Evolutionary conservation across 2,329 filamentous ascomycete genomes (phyloP).

Genomic region (Sordariomycetes sp.): DNA sequence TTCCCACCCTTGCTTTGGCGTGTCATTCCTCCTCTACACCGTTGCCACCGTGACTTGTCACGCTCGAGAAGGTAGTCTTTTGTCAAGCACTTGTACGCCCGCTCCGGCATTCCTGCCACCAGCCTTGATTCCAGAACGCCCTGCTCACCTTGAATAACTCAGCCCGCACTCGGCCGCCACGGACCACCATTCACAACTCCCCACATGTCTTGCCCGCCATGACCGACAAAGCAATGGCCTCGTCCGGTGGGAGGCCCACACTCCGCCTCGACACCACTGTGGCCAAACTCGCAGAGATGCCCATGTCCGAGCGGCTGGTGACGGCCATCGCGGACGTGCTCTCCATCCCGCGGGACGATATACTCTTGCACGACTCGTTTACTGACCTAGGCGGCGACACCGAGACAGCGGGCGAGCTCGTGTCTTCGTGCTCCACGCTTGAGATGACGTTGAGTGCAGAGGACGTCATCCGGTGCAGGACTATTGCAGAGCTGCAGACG

Average conservation of each 20-base stretch:
- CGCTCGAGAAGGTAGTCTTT: neutral
- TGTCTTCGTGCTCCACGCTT: slow-evolving; percentile 19
- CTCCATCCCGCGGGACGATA: slow-evolving; percentile 14
- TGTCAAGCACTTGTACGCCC: neutral
- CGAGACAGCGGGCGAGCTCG: slow-evolving; percentile 17
- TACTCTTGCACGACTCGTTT: slow-evolving; percentile 27
- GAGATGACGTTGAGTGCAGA: slow-evolving; percentile 20
- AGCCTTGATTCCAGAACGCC: no score
- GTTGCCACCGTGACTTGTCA: neutral
- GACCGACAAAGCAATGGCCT: neutral
- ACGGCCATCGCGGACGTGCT: slow-evolving; percentile 22
- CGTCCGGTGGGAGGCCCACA: slow-evolving; percentile 4
- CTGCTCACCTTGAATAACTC: no score
- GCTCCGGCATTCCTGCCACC: neutral
- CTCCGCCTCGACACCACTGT: slow-evolving; percentile 12
- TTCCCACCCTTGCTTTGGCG: neutral
- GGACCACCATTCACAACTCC: slow-evolving; percentile 3
- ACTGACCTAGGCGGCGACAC: slow-evolving; percentile 27
- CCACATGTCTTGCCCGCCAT: neutral
- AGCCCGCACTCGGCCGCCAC: no score
- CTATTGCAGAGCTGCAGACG: slow-evolving; percentile 29
- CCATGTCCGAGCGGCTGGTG: slow-evolving; percentile 17
- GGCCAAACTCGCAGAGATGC: slow-evolving; percentile 5
- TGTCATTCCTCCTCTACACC: neutral
- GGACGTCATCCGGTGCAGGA: slow-evolving; percentile 28